phyloP scores from a whole-genome alignment of 768 basidiomycete species.

The Auricularia heimuer region DNA sequence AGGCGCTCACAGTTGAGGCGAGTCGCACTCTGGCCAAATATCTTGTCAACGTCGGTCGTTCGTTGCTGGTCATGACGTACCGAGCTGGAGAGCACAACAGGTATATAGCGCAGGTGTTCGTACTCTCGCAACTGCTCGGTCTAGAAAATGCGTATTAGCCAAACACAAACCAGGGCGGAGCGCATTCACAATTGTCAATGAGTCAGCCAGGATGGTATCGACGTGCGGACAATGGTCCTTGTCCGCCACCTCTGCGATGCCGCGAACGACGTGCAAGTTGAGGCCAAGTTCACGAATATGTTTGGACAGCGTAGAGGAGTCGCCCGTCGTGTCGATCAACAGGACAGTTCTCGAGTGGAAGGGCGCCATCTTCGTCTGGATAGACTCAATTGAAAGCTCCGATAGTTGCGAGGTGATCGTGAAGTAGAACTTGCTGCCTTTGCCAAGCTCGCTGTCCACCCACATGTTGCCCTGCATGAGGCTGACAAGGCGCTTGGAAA shows the following conservation, averaged over 20 bases:
- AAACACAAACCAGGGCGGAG: background rate
- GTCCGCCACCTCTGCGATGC: constrained; percentile 71
- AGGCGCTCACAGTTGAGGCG: constrained; percentile 56
- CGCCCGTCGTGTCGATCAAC: constrained; percentile 78
- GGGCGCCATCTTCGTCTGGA: constrained; percentile 69
- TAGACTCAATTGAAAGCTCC: constrained; percentile 61
- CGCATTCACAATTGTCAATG: constrained; percentile 61
- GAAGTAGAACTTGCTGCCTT: constrained; percentile 95
- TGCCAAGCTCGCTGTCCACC: constrained; percentile 91
- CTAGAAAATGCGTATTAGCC: constrained; percentile 28
- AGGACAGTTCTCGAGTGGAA: constrained; percentile 84
- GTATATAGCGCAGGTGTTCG: constrained; percentile 93
- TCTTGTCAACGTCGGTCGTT: background rate
- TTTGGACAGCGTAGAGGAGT: constrained; percentile 64
- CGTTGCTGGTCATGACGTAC: constrained; percentile 18
- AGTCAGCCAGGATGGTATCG: constrained; percentile 94
- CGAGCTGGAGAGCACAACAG: constrained; percentile 83
- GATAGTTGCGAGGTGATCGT: constrained; percentile 83
- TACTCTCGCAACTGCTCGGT: constrained; percentile 84
- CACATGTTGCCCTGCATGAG: constrained; percentile 99
- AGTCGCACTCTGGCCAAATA: constrained; percentile 22
- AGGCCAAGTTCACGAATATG: constrained; percentile 73
- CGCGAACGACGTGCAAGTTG: constrained; percentile 63
- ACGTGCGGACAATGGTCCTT: constrained; percentile 79
- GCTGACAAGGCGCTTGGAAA: constrained; percentile 92